Percentiles rank a stretch among this genome's conserved stretches.
Evolutionary conservation across 2,329 filamentous ascomycete genomes (phyloP).

Genomic region (Leptoxyphium fumago): DNA sequence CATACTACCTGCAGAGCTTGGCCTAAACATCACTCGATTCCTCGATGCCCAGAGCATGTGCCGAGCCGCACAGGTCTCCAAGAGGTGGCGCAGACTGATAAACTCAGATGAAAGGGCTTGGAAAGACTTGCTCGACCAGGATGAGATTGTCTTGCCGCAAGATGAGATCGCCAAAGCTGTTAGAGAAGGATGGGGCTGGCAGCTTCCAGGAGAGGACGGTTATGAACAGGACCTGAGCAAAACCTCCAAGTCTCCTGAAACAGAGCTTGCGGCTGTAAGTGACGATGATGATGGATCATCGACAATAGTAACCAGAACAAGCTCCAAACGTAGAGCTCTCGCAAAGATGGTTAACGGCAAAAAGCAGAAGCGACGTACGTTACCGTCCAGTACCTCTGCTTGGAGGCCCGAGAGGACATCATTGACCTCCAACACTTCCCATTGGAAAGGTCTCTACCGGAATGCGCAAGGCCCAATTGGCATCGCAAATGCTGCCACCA

Average conservation of each 20-base stretch:
- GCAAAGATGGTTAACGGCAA: conserved; percentile 31
- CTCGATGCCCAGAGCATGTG: conserved; percentile 78
- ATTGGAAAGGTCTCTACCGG: conserved; percentile 32
- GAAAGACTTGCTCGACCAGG: conserved; percentile 79
- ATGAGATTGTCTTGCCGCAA: conserved; percentile 63
- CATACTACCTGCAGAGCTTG: conserved; percentile 71
- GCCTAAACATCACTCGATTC: conserved; percentile 74
- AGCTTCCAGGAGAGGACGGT: conserved; percentile 57
- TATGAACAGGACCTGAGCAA: conserved; percentile 69
- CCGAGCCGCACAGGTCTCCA: conserved; percentile 82
- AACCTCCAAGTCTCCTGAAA: conserved; percentile 13
- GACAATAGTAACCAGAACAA: conserved; percentile 11
- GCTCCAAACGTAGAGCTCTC: conserved; percentile 25
- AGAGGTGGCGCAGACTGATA: conserved; percentile 78
- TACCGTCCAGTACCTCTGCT: conserved; percentile 10
- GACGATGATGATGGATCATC: conserved; percentile 10
- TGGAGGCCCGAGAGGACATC: conserved; percentile 30
- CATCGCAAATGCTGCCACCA: conserved; percentile 69
- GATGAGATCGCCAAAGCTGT: conserved; percentile 80
- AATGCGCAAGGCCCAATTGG: conserved; percentile 70
- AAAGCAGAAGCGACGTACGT: conserved; percentile 34
- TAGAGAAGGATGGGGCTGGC: conserved; percentile 91
- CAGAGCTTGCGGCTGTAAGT: conserved; percentile 2
- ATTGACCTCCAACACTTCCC: conserved; percentile 15
- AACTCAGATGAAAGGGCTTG: conserved; percentile 91